phyloP scores from a whole-genome alignment of 805 yeast species.

The Metschnikowia lochheadii region DNA sequence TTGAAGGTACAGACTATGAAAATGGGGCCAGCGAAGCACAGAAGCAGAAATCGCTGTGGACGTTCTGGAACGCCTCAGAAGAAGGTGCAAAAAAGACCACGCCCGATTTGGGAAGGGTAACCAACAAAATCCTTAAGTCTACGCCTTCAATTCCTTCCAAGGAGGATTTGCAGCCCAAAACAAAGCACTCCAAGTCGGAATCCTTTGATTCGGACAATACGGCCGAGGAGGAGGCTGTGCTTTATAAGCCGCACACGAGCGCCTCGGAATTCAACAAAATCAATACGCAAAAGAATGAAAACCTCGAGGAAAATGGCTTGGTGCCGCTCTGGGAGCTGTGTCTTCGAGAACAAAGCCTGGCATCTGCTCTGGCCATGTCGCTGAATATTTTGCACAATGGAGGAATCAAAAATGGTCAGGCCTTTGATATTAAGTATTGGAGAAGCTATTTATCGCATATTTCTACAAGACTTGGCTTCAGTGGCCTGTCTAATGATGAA shows the following conservation, averaged over 20 bases:
- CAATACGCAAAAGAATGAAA: slow-evolving; percentile 43
- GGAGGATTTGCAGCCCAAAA: slow-evolving; percentile 10
- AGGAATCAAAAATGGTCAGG: slow-evolving; percentile 15
- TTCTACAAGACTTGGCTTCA: slow-evolving; percentile 33
- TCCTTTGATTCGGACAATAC: not conserved
- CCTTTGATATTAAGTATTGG: slow-evolving; percentile 35
- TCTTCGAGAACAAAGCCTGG: slow-evolving; percentile 26
- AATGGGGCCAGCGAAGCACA: not conserved
- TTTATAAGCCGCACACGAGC: slow-evolving; percentile 41
- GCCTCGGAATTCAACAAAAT: slow-evolving; percentile 38
- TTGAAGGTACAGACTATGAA: slow-evolving; percentile 8
- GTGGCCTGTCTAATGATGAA: slow-evolving; percentile 20
- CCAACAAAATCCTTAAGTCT: slow-evolving; percentile 33
- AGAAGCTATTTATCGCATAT: slow-evolving; percentile 30
- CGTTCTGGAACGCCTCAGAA: slow-evolving; percentile 30
- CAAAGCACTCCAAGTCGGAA: slow-evolving; percentile 10
- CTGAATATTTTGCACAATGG: slow-evolving; percentile 22
- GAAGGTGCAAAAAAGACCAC: not conserved
- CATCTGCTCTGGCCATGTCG: slow-evolving; percentile 12
- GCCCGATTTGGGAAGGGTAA: slow-evolving; percentile 9
- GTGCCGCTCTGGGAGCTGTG: slow-evolving; percentile 42
- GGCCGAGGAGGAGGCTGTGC: slow-evolving; percentile 37
- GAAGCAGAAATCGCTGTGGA: slow-evolving; percentile 30
- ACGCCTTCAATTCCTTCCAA: slow-evolving; percentile 26
- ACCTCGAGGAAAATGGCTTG: slow-evolving; percentile 35